Conservation (phyloP, 768 basidiomycete species). For the Suillus occidentalis region DNA sequence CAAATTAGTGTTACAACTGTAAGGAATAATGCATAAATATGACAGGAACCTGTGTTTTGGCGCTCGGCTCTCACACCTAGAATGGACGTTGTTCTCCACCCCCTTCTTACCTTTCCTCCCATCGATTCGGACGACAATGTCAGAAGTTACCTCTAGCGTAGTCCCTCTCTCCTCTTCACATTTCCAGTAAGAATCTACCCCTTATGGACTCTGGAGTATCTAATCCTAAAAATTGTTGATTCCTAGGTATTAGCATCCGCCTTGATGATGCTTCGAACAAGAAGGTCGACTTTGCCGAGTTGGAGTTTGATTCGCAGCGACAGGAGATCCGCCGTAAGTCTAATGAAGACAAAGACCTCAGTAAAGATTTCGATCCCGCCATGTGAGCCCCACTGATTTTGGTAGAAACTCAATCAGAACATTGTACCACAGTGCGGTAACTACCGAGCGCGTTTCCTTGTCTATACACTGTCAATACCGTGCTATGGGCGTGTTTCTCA, state of each 20-base stretch:
- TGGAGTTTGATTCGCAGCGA: neutral
- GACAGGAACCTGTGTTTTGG: too few relatives aligned
- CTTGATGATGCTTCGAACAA: constrained; percentile 2
- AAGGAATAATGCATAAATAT: neutral
- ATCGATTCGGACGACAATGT: neutral
- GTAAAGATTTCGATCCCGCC: neutral
- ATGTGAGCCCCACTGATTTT: neutral
- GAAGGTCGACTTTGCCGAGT: constrained; percentile 6
- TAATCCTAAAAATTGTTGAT: neutral
- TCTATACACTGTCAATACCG: constrained; percentile 6
- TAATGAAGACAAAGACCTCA: neutral
- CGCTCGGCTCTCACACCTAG: too few relatives aligned
- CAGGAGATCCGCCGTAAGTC: neutral
- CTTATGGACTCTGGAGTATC: too few relatives aligned
- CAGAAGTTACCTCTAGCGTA: neutral
- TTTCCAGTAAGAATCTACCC: neutral
- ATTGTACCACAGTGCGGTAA: neutral
- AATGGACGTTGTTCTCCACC: neutral
- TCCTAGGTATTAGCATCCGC: constrained; percentile 1
- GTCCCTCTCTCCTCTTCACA: neutral
- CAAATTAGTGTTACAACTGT: neutral
- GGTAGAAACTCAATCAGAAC: neutral
- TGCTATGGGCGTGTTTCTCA: neutral
- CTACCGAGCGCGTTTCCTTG: constrained; percentile 1
- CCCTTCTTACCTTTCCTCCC: neutral